Base-by-base conservation (phyloP, 768 basidiomycete genomes). In the Neoboletus magnificus region DNA sequence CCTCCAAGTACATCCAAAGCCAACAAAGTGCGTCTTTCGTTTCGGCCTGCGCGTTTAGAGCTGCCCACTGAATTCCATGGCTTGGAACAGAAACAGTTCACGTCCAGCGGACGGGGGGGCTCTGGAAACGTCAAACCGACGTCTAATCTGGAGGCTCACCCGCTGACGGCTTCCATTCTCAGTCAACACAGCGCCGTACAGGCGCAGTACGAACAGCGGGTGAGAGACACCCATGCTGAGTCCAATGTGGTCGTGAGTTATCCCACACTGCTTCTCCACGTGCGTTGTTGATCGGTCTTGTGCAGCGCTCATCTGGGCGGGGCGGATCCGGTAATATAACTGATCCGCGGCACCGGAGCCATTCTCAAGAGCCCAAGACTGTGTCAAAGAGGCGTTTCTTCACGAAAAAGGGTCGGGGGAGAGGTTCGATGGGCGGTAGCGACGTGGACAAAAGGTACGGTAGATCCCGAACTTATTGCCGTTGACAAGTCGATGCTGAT, bases 291-390 rank as follows among this genome's bases (percentile, higher is more conserved):
- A 51, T 25, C 16, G 5, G 4, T 44, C 23, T 10, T 20, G 41
- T 12, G 18, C 32, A 69, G 68, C 62, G 44, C 22, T 69, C 68
- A 29, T 70, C 61, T 1, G 67, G 67, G 15, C 61, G 68, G 12
- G 67, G 67, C 3, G 67, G 67, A 3, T 59, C 58, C 2, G 67
- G 67, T 15, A 69, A 69, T n/a, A 69, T 69, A 50, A 59, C 52
- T 5, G 43, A 56, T 27, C 10, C 22, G 20, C 58, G 40, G 32
- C 56, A 49, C 12, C 59, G 58, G 12, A 55, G 48, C 10, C 43
- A 32, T 13, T 59, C 61, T 1, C 63, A 58, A 3, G 59, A 52
- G 1, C 13, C 22, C n/a, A 27, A 20, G 8, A 12, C 35, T 6
- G 0, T 32, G 2, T n/a, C 56, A 0, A 66, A 53, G 29, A 47